A percentile compares a stretch with the other conserved stretches of the same genome.
These are phyloP conservation scores for Dictyostelium intermedium DNA, from an alignment of 78 protist genomes.

Conservation along the genomic window DNA sequence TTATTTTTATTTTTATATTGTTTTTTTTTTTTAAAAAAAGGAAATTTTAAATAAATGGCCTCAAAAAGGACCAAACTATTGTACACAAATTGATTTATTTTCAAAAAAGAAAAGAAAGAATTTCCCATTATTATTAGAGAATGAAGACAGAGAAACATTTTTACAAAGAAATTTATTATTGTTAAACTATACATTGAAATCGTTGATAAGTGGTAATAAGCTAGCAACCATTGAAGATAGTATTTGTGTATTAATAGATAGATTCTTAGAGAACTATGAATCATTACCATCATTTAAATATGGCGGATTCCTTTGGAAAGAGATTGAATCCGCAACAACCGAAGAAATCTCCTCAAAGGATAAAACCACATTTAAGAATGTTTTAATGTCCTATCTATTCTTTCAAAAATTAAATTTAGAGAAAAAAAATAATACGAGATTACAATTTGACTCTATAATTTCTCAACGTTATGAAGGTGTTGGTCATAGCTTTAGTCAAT, in stretches of 20 bases:
- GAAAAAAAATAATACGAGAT: constrained; percentile 41
- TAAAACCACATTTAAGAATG: constrained; percentile 2
- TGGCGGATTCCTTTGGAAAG: constrained; percentile 20
- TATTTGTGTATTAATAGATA: constrained; percentile 25
- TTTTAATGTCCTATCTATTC: constrained; percentile 12
- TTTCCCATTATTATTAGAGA: constrained; percentile 31
- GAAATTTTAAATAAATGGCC: constrained; percentile 59
- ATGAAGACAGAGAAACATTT: constrained; percentile 71
- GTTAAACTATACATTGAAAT: constrained; percentile 13
- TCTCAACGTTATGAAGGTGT: constrained; percentile 40
- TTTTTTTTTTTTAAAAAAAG: neutral
- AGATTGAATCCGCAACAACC: neutral
- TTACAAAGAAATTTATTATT: constrained; percentile 51
- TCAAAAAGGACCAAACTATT: constrained; percentile 49
- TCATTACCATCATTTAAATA: constrained; percentile 41
- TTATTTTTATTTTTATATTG: neutral
- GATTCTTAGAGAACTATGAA: constrained; percentile 73
- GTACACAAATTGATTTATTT: constrained; percentile 55
- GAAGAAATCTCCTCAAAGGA: neutral
- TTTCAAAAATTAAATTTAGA: constrained; percentile 55
- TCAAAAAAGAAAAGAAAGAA: constrained; percentile 73
- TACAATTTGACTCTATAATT: constrained; percentile 19
- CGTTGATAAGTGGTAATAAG: neutral
- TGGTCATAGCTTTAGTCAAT: constrained; percentile 1
- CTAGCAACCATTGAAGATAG: constrained; percentile 62